Evolutionary conservation across 163 green algal species (phyloP), one percentile per base, ranked within the genome.

Genomic region (Scenedesmus sp.): DNA sequence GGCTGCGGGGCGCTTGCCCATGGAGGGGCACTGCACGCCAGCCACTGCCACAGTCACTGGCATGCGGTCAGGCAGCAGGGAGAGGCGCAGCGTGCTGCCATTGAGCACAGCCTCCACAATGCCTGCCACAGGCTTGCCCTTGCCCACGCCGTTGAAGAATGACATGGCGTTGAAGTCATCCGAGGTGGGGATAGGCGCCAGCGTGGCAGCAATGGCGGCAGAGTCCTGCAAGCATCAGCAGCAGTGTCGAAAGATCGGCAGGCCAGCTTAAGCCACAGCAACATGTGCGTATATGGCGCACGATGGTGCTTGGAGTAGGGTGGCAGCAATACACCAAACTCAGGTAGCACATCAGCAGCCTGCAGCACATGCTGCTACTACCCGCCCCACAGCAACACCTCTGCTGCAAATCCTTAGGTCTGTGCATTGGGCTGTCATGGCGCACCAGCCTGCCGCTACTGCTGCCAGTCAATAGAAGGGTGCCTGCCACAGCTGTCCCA

Each of bases 71-170:
- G 96, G 96, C 91, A 99, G 94, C 86, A 99, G 92, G 26, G 92
- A 97, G 56, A 99, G 94, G 77, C 97, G 95, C 83, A 99, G 87
- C 13, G 87, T 97, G 94, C 91, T 94, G 73, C 97, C 98, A 88
- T 96, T 97, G 73, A 96, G 91, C 26, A 98, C 96, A 18, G 92
- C 92, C 88, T 99, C 98, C 88, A 99, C 98, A 56, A 99, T 96
- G 2, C 94, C 97, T 7, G 95, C 91, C 82, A 99, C 91, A 2
- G 93, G 91, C 77, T 96, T 96, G 94, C 97, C 97, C 94, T 99
- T 99, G 94, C 97, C 97, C 54, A 96, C 91, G 10, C 66, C 88
- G 0, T 94, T 64, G 66, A 99, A 90, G 81, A 99, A 91, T 46
- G 76, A 87, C 67, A 86, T 82, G n/a, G 95, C 96, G 81, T 98